These are phyloP conservation scores for Amanita exitialis DNA, from an alignment of 768 basidiomycete genomes.

Conservation along the genomic window DNA sequence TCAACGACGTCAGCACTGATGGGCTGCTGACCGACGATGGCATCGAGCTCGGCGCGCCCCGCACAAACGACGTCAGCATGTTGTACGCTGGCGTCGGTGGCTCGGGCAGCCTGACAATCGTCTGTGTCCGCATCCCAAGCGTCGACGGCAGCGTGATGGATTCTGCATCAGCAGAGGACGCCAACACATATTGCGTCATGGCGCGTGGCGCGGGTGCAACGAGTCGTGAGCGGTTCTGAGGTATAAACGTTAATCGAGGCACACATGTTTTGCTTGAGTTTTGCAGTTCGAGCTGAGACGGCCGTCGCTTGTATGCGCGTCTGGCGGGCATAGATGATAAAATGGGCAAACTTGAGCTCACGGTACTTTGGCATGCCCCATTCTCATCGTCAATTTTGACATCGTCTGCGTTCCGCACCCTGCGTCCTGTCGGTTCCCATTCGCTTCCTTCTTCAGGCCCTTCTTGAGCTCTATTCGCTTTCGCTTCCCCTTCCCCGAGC, in stretches of 20 bases:
- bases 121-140: constrained; percentile 43
- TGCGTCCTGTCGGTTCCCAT: background rate
- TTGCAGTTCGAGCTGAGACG: constrained; percentile 19
- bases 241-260: constrained; percentile 40
- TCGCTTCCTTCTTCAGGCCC: constrained; percentile 1
- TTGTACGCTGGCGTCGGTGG: constrained; percentile 48
- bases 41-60: constrained; percentile 21
- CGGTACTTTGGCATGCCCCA: background rate
- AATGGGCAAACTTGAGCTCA: constrained; percentile 39
- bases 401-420: background rate
- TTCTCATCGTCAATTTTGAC: background rate
- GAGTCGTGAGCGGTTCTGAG: constrained; percentile 41
- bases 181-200: constrained; percentile 60
- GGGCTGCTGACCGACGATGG: constrained; percentile 25
- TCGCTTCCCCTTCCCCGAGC: constrained; percentile 21
- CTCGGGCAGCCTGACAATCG: constrained; percentile 26
- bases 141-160: constrained; percentile 59
- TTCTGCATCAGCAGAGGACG: constrained; percentile 39
- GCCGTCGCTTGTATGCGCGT: constrained; percentile 18
- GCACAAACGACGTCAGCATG: constrained; percentile 50
- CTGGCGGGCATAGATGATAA: constrained; percentile 4
- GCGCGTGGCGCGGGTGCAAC: constrained; percentile 66
- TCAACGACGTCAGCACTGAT: constrained; percentile 18
- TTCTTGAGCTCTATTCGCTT: background rate
- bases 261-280: constrained; percentile 25